phyloP scores from a whole-genome alignment of 495 filamentous ascomycete species.

The Xylaria intraflava region DNA sequence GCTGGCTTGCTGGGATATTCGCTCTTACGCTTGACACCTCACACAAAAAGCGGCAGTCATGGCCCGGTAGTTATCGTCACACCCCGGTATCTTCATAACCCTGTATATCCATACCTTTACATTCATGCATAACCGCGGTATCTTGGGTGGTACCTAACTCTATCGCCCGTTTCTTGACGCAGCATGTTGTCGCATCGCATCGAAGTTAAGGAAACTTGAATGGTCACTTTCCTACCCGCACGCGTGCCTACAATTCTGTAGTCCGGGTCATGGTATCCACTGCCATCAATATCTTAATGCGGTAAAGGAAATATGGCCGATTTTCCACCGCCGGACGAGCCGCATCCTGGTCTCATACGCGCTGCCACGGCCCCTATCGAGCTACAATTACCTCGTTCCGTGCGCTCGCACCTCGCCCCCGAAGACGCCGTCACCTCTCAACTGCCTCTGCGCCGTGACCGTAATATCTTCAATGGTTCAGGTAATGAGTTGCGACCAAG shows the following conservation, averaged over 20 bases:
- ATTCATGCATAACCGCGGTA: too few species aligned
- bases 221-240: too few species aligned
- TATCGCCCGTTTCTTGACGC: too few species aligned
- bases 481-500: slow-evolving; percentile 42
- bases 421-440: slow-evolving; percentile 67
- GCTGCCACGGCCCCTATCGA: slow-evolving; percentile 36
- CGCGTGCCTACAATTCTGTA: neutral
- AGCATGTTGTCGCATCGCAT: too few species aligned
- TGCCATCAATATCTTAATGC: neutral
- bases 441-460: slow-evolving; percentile 46
- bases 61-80: too few species aligned
- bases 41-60: too few species aligned
- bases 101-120: too few species aligned
- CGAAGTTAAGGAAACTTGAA: too few species aligned
- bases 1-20: too few species aligned
- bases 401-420: slow-evolving; percentile 60
- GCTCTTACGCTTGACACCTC: too few species aligned
- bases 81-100: too few species aligned
- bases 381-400: slow-evolving; percentile 31
- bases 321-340: slow-evolving; percentile 1
- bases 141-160: too few species aligned
- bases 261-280: neutral
- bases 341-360: slow-evolving; percentile 26
- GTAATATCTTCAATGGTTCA: slow-evolving; percentile 30
- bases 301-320: neutral